phyloP scores from a whole-genome alignment of 495 filamentous ascomycete species.

The Xylaria castorea region DNA sequence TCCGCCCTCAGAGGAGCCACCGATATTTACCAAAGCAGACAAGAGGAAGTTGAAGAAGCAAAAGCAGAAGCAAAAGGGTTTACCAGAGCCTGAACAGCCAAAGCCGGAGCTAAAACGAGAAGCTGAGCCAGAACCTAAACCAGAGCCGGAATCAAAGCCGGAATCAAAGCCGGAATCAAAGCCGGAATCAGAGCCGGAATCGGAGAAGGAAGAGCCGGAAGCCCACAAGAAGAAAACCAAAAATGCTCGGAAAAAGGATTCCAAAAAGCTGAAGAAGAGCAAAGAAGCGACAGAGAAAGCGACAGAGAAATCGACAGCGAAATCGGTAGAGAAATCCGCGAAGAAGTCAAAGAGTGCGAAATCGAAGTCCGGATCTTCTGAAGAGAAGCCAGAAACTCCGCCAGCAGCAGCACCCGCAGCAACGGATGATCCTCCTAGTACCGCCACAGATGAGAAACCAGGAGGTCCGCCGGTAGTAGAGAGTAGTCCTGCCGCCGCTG shows the following conservation, averaged over 20 bases:
- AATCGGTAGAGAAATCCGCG: constrained; percentile 33
- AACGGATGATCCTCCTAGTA: constrained; percentile 30
- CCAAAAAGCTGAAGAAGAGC: constrained; percentile 34
- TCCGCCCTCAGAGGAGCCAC: constrained; percentile 1
- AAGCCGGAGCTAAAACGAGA: constrained; percentile 6
- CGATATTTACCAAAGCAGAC: constrained; percentile 21
- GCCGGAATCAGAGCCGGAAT: constrained; percentile 6
- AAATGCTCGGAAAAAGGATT: constrained; percentile 15
- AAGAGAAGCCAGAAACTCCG: constrained; percentile 26
- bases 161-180: constrained; percentile 1
- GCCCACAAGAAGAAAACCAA: constrained; percentile 8
- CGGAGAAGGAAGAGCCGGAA: not conserved
- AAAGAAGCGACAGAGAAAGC: constrained; percentile 27
- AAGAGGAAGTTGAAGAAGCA: constrained; percentile 33
- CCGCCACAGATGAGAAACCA: constrained; percentile 29
- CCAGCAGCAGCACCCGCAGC: constrained; percentile 21
- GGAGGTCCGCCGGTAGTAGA: constrained; percentile 25
- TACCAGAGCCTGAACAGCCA: constrained; percentile 16
- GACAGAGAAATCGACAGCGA: constrained; percentile 24
- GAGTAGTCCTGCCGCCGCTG: constrained; percentile 7
- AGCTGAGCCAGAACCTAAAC: not conserved
- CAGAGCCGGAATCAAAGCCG: not conserved
- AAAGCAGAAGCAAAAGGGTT: not conserved
- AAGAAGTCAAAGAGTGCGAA: constrained; percentile 43
- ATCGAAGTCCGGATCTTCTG: constrained; percentile 35